Conservation (phyloP, 176 grass and related monocot genomes). For the Zea mays region Zm-B73-REFERENCE-NAM-5.0 NC_050097.1:3382501-3383000, state of each 20-base stretch:
- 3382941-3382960: neutral
- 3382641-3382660: constrained; percentile 38
- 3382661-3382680: constrained; percentile 40
- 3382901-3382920: too few relatives aligned
- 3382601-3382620: constrained; percentile 36
- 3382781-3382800: constrained; percentile 60
- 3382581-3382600: constrained; percentile 40
- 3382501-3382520: too few relatives aligned
- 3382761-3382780: constrained; percentile 66
- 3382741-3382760: constrained; percentile 36
- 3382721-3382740: constrained; percentile 29
- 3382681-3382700: constrained; percentile 56
- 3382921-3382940: neutral
- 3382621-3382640: constrained; percentile 37
- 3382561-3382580: constrained; percentile 49
- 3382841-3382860: neutral
- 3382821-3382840: constrained; percentile 51
- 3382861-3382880: too few relatives aligned
- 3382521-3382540: too few relatives aligned
- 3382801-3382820: constrained; percentile 64
- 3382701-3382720: constrained; percentile 44
- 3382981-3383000: constrained; percentile 3
- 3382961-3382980: neutral
- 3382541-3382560: constrained; percentile 23
- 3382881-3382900: too few relatives aligned